Evolutionary conservation across 352 stramenopile genomes (phyloP).

Genomic region (Aphanomyces cochlioides): DNA sequence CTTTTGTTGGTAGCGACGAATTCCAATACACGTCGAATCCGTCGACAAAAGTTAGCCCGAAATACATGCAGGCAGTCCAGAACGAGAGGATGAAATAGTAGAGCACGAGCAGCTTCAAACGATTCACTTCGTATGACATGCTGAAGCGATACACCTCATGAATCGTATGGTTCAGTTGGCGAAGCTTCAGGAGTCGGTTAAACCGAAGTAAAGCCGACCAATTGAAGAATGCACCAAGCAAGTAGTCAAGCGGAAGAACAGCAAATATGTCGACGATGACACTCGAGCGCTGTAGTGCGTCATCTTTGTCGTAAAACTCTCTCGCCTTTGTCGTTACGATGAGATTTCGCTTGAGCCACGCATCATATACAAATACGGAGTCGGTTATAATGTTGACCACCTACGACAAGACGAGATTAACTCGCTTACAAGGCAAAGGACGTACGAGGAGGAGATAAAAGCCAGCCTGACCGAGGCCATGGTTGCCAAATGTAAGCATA

Average conservation of each 20-base stretch:
- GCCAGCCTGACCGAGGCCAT: constrained; percentile 39
- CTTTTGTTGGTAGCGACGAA: constrained; percentile 2
- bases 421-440: constrained; percentile 28
- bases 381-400: constrained; percentile 19
- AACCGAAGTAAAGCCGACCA: constrained; percentile 7
- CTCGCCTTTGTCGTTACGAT: constrained; percentile 7
- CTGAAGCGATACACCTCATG: constrained; percentile 4
- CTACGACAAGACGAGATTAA: constrained; percentile 33
- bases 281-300: not conserved
- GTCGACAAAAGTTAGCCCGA: constrained; percentile 15
- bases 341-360: constrained; percentile 28
- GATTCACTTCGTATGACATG: constrained; percentile 19
- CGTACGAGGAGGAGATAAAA: constrained; percentile 43
- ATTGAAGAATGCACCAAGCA: constrained; percentile 3
- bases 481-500: constrained; percentile 64
- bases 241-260: constrained; percentile 26
- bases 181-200: constrained; percentile 14
- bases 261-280: constrained; percentile 17
- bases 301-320: constrained; percentile 21
- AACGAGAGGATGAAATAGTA: constrained; percentile 19
- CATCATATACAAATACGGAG: constrained; percentile 24
- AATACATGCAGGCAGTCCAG: constrained; percentile 20
- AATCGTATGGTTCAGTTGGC: not conserved
- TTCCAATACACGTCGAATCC: constrained; percentile 2
- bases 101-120: not conserved